Percentiles rank a stretch among this genome's conserved stretches.
Evolutionary conservation across 2,329 filamentous ascomycete species (phyloP).

Genomic region (Monosporascus ibericus): DNA sequence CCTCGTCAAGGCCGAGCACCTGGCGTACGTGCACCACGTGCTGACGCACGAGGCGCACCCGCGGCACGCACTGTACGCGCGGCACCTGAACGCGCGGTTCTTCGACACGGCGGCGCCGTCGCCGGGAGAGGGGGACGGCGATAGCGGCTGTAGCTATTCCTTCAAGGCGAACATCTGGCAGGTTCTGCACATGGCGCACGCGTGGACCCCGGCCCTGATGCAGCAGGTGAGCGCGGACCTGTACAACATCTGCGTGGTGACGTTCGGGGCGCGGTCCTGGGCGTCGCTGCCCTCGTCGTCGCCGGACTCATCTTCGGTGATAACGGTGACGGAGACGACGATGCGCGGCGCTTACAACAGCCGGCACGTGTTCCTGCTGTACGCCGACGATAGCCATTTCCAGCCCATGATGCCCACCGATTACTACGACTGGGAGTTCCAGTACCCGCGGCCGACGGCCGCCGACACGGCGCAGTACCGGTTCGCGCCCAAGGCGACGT

Average conservation of each 20-base stretch:
- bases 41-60: conserved; percentile 19
- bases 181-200: conserved; percentile 21
- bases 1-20: conserved; percentile 29
- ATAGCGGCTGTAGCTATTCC: not conserved
- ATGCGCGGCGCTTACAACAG: conserved; percentile 26
- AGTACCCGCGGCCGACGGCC: conserved; percentile 24
- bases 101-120: conserved; percentile 3
- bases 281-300: too few species aligned
- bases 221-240: conserved; percentile 28
- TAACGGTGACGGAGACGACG: conserved; percentile 17
- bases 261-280: conserved; percentile 12
- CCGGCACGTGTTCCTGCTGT: conserved; percentile 27
- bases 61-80: conserved; percentile 18
- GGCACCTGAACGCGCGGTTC: conserved; percentile 18
- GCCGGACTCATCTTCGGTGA: conserved; percentile 7
- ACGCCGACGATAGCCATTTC: conserved; percentile 20
- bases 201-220: conserved; percentile 23
- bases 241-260: conserved; percentile 26
- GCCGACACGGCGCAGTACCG: conserved; percentile 13
- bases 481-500: conserved; percentile 13
- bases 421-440: conserved; percentile 25
- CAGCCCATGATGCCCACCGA: conserved; percentile 28
- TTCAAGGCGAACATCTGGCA: conserved; percentile 26
- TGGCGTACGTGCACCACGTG: conserved; percentile 20
- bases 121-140: not conserved